Percentiles rank a stretch among this genome's conserved stretches.
phyloP scores from a whole-genome alignment of 805 yeast species.

The Kluyveromyces aestuarii region DNA sequence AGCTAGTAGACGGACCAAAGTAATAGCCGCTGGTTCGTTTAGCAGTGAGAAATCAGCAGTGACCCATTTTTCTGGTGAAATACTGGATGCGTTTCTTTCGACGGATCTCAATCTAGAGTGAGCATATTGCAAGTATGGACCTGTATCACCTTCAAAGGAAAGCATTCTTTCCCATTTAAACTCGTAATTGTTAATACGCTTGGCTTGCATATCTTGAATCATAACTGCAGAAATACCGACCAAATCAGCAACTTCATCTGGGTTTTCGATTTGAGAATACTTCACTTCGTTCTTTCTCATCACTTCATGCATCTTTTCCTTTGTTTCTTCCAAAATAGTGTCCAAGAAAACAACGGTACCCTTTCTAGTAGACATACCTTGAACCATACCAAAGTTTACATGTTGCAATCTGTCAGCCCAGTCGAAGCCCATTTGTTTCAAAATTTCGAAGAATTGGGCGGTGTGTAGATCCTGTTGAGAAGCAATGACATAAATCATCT shows the following conservation, averaged over 20 bases:
- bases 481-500: conserved; percentile 94
- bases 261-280: conserved; percentile 87
- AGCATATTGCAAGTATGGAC: conserved; percentile 97
- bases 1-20: conserved; percentile 66
- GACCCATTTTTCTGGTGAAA: conserved; percentile 34
- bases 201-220: conserved; percentile 98
- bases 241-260: conserved; percentile 89
- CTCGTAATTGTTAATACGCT: conserved; percentile 91
- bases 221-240: conserved; percentile 96
- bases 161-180: conserved; percentile 98
- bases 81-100: conserved; percentile 65
- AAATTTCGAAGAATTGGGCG: conserved; percentile 88
- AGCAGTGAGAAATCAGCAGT: conserved; percentile 52
- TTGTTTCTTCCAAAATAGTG: conserved; percentile 85
- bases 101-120: conserved; percentile 95
- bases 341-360: conserved; percentile 99
- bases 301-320: conserved; percentile 90
- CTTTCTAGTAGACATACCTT: conserved; percentile 96
- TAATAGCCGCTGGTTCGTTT: conserved; percentile 60
- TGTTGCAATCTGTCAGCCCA: conserved; percentile 81
- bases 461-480: conserved; percentile 91
- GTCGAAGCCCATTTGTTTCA: conserved; percentile 79
- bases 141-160: conserved; percentile 98
- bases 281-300: conserved; percentile 88
- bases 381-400: conserved; percentile 94